Evolutionary conservation across 78 protist species (phyloP).

Genomic region (Acrasis kona): DNA sequence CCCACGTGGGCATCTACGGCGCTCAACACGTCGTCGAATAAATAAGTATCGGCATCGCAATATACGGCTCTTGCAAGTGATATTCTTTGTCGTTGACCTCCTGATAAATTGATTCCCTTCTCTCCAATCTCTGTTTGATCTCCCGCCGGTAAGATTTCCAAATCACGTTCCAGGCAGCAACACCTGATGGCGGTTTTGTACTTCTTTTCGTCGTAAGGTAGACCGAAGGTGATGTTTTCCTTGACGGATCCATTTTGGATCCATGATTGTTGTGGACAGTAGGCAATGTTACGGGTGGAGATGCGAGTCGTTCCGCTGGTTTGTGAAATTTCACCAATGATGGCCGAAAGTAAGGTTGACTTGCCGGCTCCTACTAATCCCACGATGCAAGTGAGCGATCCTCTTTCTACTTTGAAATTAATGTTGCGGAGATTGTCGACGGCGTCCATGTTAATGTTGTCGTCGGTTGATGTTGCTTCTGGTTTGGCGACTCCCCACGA

Average conservation of each 20-base stretch:
- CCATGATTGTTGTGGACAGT: slow-evolving; percentile 71
- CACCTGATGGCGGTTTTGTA: not conserved
- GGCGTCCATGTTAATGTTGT: not conserved
- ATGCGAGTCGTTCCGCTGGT: not conserved
- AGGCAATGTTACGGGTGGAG: slow-evolving; percentile 41
- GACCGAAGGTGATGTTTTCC: slow-evolving; percentile 55
- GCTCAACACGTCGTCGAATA: slow-evolving; percentile 22
- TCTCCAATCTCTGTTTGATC: slow-evolving; percentile 69
- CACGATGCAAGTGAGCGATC: slow-evolving; percentile 17
- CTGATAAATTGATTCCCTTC: slow-evolving; percentile 58
- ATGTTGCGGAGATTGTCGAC: not conserved
- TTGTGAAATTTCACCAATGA: slow-evolving; percentile 48
- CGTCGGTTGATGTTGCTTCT: not conserved
- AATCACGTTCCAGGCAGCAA: slow-evolving; percentile 9
- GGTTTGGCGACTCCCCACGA: not conserved
- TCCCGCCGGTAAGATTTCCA: slow-evolving; percentile 29
- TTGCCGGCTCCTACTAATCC: slow-evolving; percentile 71
- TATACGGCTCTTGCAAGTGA: slow-evolving; percentile 65
- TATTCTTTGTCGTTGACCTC: slow-evolving; percentile 57
- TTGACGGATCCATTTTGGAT: slow-evolving; percentile 31
- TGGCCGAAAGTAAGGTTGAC: slow-evolving; percentile 44
- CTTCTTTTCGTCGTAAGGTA: not conserved
- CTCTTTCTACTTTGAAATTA: not conserved
- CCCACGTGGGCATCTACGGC: slow-evolving; percentile 39
- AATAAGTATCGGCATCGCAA: slow-evolving; percentile 20